Base-by-base conservation (phyloP, 257 asterid genomes). In the Nicotiana otophora region DNA sequence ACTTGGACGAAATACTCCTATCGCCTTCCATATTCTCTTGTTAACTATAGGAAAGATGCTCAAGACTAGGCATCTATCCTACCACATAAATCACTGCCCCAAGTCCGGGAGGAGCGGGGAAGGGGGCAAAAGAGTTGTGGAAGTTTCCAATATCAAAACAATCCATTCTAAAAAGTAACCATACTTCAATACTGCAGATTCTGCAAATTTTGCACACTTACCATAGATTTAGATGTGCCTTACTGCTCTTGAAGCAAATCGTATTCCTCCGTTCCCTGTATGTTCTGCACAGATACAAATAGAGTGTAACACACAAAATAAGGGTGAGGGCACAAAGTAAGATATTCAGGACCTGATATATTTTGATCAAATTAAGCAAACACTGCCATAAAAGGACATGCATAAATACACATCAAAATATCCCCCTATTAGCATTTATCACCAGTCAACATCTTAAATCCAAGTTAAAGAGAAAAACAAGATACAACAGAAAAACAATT, bases 401-500 rank as follows among this genome's bases (percentile, higher is more conserved):
- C 82, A 83, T 86, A 85, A 83, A 85, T 85, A 84, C 90, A 88
- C 82, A 85, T 82, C 62, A 42, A 42, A 42, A 75, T n/a, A 85
- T 83, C 89, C 87, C 89, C 88, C 92, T 84, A 83, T 88, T 83
- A 86, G 87, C 89, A 46, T 42, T 42, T 42, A 42, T 42, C 51
- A 87, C 90, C 88, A 89, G 84, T 88, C 81, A 67, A 15, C 78
- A 86, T 86, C 86, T 82, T 80, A 83, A 90, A 87, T 89, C 86
- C 92, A 88, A 3, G 39, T 36, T 46, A 28, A 20, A 65, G 42
- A 51, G 23, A 46, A 87, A 84, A 83, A 86, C 89, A 87, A 88
- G 89, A 84, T 90, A 86, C 86, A 23, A 4, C 78, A 39, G 60
- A 72, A 33, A 72, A 70, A 70, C 30, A 33, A 84, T 23, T 90